phyloP scores from a whole-genome alignment of 805 yeast genomes.

The Candida awuae region DNA sequence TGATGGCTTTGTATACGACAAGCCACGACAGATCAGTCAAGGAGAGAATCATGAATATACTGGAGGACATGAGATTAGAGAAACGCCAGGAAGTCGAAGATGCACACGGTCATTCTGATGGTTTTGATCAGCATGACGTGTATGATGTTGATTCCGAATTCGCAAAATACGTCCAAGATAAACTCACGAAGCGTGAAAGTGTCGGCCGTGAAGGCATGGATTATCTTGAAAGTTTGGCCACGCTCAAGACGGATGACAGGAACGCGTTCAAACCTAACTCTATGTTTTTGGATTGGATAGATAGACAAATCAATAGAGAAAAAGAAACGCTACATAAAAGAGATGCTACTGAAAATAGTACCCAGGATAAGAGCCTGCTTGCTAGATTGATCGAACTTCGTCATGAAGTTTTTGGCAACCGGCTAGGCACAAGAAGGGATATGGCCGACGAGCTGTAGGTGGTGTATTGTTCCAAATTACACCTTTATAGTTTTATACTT shows the following conservation, averaged over 20 bases:
- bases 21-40: slow-evolving; percentile 23
- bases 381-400: slow-evolving; percentile 32
- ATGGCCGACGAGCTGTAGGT: slow-evolving; percentile 19
- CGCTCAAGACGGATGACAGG: slow-evolving; percentile 25
- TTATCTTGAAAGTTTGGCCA: slow-evolving; percentile 33
- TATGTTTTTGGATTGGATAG: slow-evolving; percentile 57
- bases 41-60: slow-evolving; percentile 36
- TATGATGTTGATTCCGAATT: slow-evolving; percentile 14
- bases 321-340: slow-evolving; percentile 19
- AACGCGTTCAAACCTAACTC: slow-evolving; percentile 29
- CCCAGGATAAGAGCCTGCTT: slow-evolving; percentile 13
- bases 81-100: slow-evolving; percentile 14
- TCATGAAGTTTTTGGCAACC: slow-evolving; percentile 72
- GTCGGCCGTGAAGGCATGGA: too few relatives aligned
- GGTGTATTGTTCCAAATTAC: too few relatives aligned
- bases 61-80: slow-evolving; percentile 33
- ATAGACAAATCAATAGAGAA: slow-evolving; percentile 18
- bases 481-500: too few relatives aligned
- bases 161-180: slow-evolving; percentile 32
- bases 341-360: slow-evolving; percentile 2
- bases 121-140: slow-evolving; percentile 11
- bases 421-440: slow-evolving; percentile 58
- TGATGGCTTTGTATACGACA: slow-evolving; percentile 21
- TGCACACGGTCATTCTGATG: too few relatives aligned
- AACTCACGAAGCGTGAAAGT: too few relatives aligned